Base-by-base conservation (phyloP, 352 stramenopile species). In the Globisporangium nunn region DNA sequence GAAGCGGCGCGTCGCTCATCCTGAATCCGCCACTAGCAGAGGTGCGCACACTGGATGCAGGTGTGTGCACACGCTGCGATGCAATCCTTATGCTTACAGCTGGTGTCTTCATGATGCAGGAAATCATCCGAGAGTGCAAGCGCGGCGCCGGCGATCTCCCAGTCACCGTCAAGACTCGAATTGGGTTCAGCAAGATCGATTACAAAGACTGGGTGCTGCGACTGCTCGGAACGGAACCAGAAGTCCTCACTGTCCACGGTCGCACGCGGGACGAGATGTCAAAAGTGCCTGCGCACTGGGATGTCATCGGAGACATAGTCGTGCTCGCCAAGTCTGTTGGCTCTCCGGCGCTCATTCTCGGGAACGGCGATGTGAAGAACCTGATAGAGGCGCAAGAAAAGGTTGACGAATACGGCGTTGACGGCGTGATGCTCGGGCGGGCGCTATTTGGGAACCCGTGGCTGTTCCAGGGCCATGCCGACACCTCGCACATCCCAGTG, bases 241-340 rank as follows among this genome's bases (percentile, higher is more conserved):
- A 88, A 44, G 83, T 86, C 40, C 65, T 93, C 28, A 93, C 81
- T 44, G 74, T 93, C 51, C 83, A 91, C 59, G 83, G 81, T 11
- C 70, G 83, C 28, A 93, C 79, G 4, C 77, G 81, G 12, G 75
- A 89, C 54, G 83, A 93, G 47, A 91, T 93, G 81, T 93, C 83
- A 28, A 86, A 85, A 39, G 78, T 86, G 23, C 78, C 83, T 31
- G 81, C 78, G 14, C 83, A 93, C 60, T 93, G 83, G 83, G 83
- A 93, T 50, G 70, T 81, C 17, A 93, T 91, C 49, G 81, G 83
- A 5, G 75, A 93, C 7, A 61, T 91, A n/a, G 78, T 72, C 31
- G 62, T 67, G 29, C 47, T 93, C 30, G 74, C 78, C 5, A 80
- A 74, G 43, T 68, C 73, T 14, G 57, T 54, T 7, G 74, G 75